phyloP scores from a whole-genome alignment of 352 stramenopile species.

The Albugo candida region DNA sequence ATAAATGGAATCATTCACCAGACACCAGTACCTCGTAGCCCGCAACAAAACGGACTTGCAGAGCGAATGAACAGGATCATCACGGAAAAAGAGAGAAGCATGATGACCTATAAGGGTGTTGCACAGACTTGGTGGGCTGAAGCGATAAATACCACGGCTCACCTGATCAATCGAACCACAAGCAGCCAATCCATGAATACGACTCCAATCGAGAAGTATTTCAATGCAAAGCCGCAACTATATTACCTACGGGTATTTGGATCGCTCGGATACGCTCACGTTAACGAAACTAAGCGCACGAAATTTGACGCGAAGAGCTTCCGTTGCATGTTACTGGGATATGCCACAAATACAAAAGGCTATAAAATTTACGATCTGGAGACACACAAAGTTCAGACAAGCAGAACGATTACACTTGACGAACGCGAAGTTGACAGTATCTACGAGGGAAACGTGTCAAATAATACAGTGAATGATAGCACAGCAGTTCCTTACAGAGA shows the following conservation, averaged over 20 bases:
- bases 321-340: background rate
- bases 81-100: conserved; percentile 4
- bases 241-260: conserved; percentile 6
- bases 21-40: conserved; percentile 8
- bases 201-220: conserved; percentile 12
- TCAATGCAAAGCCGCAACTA: conserved; percentile 1
- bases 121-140: conserved; percentile 8
- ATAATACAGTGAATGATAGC: no score
- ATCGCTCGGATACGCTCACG: conserved; percentile 2
- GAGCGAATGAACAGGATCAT: conserved; percentile 12
- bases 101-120: conserved; percentile 4
- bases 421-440: no score
- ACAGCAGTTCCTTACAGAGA: no score
- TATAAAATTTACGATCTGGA: background rate
- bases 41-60: conserved; percentile 12
- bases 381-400: background rate
- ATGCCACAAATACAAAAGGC: background rate
- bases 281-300: conserved; percentile 1
- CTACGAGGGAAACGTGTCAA: no score
- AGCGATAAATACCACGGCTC: conserved; percentile 10
- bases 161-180: conserved; percentile 10
- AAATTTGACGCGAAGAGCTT: conserved; percentile 3
- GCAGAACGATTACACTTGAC: no score
- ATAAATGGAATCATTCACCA: conserved; percentile 13
- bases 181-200: background rate